These are phyloP conservation scores for Nothophytophthora sp. DNA, from an alignment of 352 stramenopile species.

Conservation along the genomic window DNA sequence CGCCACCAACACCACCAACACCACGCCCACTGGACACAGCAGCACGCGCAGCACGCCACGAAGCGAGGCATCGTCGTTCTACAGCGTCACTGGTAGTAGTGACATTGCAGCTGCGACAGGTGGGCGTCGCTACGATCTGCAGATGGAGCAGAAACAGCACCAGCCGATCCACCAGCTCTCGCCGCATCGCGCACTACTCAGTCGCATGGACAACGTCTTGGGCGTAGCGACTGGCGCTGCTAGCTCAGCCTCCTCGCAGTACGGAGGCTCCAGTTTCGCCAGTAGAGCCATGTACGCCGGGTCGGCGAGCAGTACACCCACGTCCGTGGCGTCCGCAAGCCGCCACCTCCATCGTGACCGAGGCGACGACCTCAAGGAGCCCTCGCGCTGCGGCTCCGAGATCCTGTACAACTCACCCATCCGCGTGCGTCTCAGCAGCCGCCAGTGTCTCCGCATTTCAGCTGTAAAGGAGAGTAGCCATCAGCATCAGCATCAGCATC, in stretches of 20 bases:
- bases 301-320: slow-evolving; percentile 15
- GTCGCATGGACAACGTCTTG: slow-evolving; percentile 58
- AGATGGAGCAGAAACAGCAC: no score
- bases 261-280: slow-evolving; percentile 12
- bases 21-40: slow-evolving; percentile 27
- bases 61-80: slow-evolving; percentile 19
- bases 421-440: slow-evolving; percentile 69
- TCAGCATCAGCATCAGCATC: slow-evolving; percentile 6
- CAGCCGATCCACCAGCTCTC: slow-evolving; percentile 39
- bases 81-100: slow-evolving; percentile 22
- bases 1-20: slow-evolving; percentile 26
- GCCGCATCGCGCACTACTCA: slow-evolving; percentile 60
- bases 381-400: slow-evolving; percentile 64
- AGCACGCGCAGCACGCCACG: slow-evolving; percentile 26
- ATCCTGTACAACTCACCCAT: slow-evolving; percentile 77
- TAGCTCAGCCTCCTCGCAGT: slow-evolving; percentile 16
- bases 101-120: slow-evolving; percentile 7
- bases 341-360: slow-evolving; percentile 23
- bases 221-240: slow-evolving; percentile 18
- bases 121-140: slow-evolving; percentile 3
- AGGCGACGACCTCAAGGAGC: slow-evolving; percentile 46
- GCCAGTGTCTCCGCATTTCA: slow-evolving; percentile 63
- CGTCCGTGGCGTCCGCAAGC: slow-evolving; percentile 11
- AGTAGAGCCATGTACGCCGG: slow-evolving; percentile 5
- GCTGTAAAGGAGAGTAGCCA: slow-evolving; percentile 12